phyloP scores from a whole-genome alignment of 495 filamentous ascomycete genomes.

The Penicillium malachiteum region DNA sequence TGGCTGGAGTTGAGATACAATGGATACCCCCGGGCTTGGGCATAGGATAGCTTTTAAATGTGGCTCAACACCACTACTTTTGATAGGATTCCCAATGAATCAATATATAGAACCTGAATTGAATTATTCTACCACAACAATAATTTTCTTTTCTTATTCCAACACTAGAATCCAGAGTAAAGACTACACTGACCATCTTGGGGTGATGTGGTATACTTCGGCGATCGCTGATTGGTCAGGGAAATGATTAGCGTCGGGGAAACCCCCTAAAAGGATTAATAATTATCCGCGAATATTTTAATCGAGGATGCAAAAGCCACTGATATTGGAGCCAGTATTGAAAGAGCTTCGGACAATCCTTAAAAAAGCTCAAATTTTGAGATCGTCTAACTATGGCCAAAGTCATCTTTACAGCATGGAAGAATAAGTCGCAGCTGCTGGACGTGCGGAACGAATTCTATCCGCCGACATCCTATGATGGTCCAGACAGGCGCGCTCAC shows the following conservation, averaged over 20 bases:
- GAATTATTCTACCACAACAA: neutral
- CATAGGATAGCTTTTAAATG: slow-evolving; percentile 13
- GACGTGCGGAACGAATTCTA: slow-evolving; percentile 67
- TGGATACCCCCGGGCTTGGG: slow-evolving; percentile 40
- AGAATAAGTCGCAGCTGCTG: slow-evolving; percentile 62
- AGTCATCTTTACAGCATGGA: slow-evolving; percentile 80
- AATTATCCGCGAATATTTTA: slow-evolving; percentile 12
- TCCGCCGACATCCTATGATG: slow-evolving; percentile 38
- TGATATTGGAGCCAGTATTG: neutral
- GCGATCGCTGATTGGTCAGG: slow-evolving; percentile 3
- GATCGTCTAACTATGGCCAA: slow-evolving; percentile 59
- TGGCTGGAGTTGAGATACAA: slow-evolving; percentile 1
- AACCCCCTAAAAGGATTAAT: slow-evolving; percentile 17
- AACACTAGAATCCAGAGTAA: too few relatives aligned
- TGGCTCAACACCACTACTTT: slow-evolving; percentile 8
- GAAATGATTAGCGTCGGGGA: slow-evolving; percentile 1
- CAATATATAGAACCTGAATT: neutral
- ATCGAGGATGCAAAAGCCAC: slow-evolving; percentile 2
- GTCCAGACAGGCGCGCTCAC: slow-evolving; percentile 38
- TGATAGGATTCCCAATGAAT: neutral
- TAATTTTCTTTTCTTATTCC: neutral
- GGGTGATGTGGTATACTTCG: neutral
- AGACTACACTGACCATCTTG: too few relatives aligned
- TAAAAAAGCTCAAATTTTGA: neutral
- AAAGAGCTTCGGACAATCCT: too few relatives aligned